Evolutionary conservation across 805 yeast genomes (phyloP).

Genomic region (Candida sakaeoensis): DNA sequence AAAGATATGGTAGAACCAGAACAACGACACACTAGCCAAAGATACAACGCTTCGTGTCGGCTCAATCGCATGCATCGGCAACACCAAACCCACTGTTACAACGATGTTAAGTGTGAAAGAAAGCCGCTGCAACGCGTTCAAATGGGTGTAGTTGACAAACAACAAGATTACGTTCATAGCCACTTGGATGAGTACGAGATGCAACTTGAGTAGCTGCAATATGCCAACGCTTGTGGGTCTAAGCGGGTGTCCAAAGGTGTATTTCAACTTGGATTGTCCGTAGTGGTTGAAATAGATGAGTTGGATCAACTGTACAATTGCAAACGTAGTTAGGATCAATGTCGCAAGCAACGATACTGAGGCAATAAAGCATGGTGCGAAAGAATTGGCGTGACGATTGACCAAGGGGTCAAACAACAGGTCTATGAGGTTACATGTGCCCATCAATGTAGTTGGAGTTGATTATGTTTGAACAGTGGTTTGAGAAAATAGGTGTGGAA

Average conservation of each 20-base stretch:
- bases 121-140: not conserved
- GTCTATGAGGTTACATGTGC: not conserved
- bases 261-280: slow-evolving; percentile 7
- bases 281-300: slow-evolving; percentile 1
- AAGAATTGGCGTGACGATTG: slow-evolving; percentile 3
- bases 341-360: not conserved
- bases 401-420: slow-evolving; percentile 2
- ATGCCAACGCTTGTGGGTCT: slow-evolving; percentile 9
- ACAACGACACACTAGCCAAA: slow-evolving; percentile 34
- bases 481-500: too few species aligned
- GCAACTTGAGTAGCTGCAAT: slow-evolving; percentile 6
- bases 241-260: slow-evolving; percentile 5
- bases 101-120: not conserved
- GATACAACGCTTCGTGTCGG: slow-evolving; percentile 34
- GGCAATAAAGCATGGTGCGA: slow-evolving; percentile 6
- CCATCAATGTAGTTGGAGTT: too few species aligned
- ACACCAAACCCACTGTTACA: slow-evolving; percentile 15
- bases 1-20: slow-evolving; percentile 25
- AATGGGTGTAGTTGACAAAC: not conserved
- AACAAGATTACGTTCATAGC: slow-evolving; percentile 1
- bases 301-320: not conserved
- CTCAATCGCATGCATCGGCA: slow-evolving; percentile 46
- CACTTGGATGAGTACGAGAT: slow-evolving; percentile 1
- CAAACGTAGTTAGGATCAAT: not conserved
- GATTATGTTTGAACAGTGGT: too few species aligned